These are phyloP conservation scores for Cruciata laevipes DNA, from an alignment of 257 asterid species.

Conservation along the genomic window DNA sequence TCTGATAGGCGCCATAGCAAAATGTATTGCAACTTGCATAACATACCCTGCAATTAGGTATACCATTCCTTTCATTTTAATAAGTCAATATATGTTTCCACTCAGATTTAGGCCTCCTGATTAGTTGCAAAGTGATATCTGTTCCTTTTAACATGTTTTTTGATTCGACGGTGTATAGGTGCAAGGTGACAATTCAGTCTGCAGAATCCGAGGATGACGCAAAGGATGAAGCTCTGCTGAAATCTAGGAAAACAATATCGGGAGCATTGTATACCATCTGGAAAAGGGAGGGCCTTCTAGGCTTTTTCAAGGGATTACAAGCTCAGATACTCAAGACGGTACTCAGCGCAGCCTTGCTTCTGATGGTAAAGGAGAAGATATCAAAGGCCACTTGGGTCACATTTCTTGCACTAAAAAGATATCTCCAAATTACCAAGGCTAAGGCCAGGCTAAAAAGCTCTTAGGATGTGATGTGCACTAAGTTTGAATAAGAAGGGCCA, in stretches of 20 bases:
- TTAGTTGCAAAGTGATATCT: neutral
- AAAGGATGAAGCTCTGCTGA: constrained; percentile 26
- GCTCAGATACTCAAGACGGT: constrained; percentile 90
- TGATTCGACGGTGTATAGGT: constrained; percentile 33
- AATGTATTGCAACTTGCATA: constrained; percentile 75
- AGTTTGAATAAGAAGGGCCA: neutral
- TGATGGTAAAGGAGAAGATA: constrained; percentile 90
- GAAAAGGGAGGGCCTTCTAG: constrained; percentile 66
- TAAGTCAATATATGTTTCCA: neutral
- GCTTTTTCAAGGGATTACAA: constrained; percentile 85
- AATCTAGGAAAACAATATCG: constrained; percentile 45
- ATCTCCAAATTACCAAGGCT: constrained; percentile 34
- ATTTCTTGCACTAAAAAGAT: constrained; percentile 52
- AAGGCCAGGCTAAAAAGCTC: constrained; percentile 54
- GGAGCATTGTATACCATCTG: constrained; percentile 56
- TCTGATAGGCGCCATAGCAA: constrained; percentile 66
- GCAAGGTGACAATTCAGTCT: constrained; percentile 86
- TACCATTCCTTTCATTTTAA: constrained; percentile 2
- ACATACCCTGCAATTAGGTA: constrained; percentile 85
- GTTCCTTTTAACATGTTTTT: neutral
- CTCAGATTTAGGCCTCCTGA: neutral
- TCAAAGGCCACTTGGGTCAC: constrained; percentile 76
- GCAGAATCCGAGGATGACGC: constrained; percentile 57
- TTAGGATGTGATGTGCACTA: constrained; percentile 16
- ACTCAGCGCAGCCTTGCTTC: constrained; percentile 66